These are phyloP conservation scores for Pezicula rhizophila DNA, from an alignment of 2,329 filamentous ascomycete species.

Conservation along the genomic window DNA sequence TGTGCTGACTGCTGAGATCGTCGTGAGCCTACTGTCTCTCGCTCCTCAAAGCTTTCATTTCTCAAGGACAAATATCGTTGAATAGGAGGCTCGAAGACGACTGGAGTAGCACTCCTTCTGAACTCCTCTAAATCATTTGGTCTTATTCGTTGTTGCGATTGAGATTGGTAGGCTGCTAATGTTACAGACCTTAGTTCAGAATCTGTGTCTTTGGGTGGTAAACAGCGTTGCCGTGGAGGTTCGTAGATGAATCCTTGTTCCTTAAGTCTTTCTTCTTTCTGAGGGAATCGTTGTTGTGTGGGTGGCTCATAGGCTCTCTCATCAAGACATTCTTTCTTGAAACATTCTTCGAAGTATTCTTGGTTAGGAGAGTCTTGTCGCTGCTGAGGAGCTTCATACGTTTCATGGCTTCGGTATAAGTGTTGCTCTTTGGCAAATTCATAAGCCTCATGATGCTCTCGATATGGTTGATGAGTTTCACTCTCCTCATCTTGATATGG, in stretches of 20 bases:
- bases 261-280: no score
- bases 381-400: background rate
- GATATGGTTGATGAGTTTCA: background rate
- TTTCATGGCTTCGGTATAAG: background rate
- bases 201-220: no score
- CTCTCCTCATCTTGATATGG: background rate
- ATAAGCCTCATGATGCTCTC: background rate
- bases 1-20: slow-evolving; percentile 6
- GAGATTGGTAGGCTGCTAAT: no score
- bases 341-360: no score
- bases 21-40: slow-evolving; percentile 1
- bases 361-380: no score
- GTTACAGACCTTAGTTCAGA: no score
- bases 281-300: no score
- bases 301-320: no score
- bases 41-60: slow-evolving; percentile 8
- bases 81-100: background rate
- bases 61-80: background rate
- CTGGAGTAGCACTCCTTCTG: background rate
- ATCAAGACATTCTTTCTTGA: no score
- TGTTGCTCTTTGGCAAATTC: background rate
- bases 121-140: background rate
- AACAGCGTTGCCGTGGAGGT: no score
- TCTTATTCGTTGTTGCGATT: no score
- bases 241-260: no score